These are phyloP conservation scores for Fraxinus xanthoxyloides DNA, from an alignment of 305 asterid species.

Conservation along the genomic window DNA sequence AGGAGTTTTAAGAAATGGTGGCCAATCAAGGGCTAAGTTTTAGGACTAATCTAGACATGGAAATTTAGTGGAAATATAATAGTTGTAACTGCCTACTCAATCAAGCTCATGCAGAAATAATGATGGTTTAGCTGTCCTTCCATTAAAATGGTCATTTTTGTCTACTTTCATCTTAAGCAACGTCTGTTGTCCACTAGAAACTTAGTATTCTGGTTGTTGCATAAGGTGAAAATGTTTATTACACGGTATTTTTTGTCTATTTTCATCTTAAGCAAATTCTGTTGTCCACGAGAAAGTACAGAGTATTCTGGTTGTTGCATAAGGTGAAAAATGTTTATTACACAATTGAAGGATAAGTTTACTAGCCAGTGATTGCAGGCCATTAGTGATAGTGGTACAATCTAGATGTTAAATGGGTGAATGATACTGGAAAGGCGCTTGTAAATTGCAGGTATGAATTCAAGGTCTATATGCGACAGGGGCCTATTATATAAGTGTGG, in stretches of 20 bases:
- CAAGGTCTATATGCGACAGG: not conserved
- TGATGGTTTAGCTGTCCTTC: not conserved
- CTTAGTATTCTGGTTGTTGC: not conserved
- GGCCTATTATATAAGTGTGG: not conserved
- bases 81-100: not conserved
- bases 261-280: not conserved
- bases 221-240: not conserved
- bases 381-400: not conserved
- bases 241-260: not conserved
- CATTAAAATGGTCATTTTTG: not conserved
- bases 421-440: not conserved
- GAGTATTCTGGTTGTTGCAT: not conserved
- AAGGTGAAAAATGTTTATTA: not conserved
- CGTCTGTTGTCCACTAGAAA: not conserved
- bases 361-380: not conserved
- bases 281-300: not conserved
- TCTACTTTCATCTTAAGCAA: not conserved
- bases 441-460: not conserved
- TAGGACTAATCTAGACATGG: not conserved
- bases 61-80: conserved; percentile 3
- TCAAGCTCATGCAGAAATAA: not conserved
- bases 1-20: not conserved
- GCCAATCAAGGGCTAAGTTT: not conserved
- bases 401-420: not conserved
- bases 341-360: not conserved